Evolutionary conservation across 805 yeast genomes (phyloP), one percentile per base, ranked within the genome.

Genomic region (Saccharomycopsis guyanensis): DNA sequence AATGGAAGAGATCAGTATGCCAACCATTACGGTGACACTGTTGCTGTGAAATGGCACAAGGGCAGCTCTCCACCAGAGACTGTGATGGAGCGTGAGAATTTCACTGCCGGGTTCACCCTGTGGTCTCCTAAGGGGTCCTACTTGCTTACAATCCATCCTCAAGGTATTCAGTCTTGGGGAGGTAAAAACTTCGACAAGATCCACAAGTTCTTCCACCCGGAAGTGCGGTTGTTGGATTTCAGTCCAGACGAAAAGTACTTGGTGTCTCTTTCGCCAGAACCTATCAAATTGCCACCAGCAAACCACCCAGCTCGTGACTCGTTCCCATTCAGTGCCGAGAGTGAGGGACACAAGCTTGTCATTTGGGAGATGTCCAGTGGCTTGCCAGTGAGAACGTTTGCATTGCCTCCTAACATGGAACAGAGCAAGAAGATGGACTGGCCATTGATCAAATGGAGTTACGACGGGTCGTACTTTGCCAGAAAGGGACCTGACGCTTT

Each of bases 371-470:
- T 89, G 57, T 69, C 74, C 50, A 80, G 95, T 24, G 91, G 93
- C 53, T 73, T 84, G 53, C 86, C 91, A 41, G 78, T 80, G 52
- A 80, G 95, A 64, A 85, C 97, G 13, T 91, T 93, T 75, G 94
- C 96, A 25, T 72, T 91, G 59, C 86, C 91, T 50, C 85, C 86
- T 52, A 72, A 77, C 59, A 69, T 82, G 60, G 81, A 80, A 59
- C 73, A 56, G 8, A 12, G n/a, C 13, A 63, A 66, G 40, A 75
- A 75, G 66, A 78, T 75, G 67, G 78, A 73, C 50, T 93, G 98
- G 98, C 98, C 98, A 41, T 77, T 91, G 59, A 81, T 93, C 64
- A 88, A 88, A 69, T 93, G 97, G 97, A 86, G 97, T 38, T 73
- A 69, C 58, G 94, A 93, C 67, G 95, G 86, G 66, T 80, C 78